Conservation (phyloP, 2,329 filamentous ascomycete species). For the Chaetoscypha palmicola region DNA sequence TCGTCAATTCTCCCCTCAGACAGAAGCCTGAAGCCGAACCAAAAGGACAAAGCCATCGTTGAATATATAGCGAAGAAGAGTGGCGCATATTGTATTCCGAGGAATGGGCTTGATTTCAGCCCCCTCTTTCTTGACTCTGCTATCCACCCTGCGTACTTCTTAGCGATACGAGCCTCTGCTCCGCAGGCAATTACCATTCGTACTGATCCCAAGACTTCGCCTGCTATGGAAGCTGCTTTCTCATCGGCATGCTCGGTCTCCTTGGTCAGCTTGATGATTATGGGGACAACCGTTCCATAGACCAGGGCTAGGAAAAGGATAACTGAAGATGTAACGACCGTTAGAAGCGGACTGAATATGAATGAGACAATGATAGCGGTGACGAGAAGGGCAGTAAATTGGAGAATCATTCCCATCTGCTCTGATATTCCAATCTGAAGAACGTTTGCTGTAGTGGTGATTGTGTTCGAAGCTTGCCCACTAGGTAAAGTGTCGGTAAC, state of each 20-base stretch:
- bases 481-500: slow-evolving; percentile 60
- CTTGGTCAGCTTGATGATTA: slow-evolving; percentile 46
- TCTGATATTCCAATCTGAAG: slow-evolving; percentile 60
- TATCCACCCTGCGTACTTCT: slow-evolving; percentile 48
- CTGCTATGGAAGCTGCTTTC: slow-evolving; percentile 52
- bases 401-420: slow-evolving; percentile 52
- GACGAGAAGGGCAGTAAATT: slow-evolving; percentile 46
- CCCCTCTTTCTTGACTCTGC: slow-evolving; percentile 46
- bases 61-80: slow-evolving; percentile 33
- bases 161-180: slow-evolving; percentile 47
- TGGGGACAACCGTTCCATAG: slow-evolving; percentile 43
- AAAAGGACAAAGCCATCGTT: slow-evolving; percentile 53
- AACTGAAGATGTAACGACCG: slow-evolving; percentile 50
- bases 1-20: slow-evolving; percentile 40
- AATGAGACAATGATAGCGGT: slow-evolving; percentile 50
- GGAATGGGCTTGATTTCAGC: slow-evolving; percentile 42
- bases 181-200: slow-evolving; percentile 58
- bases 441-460: slow-evolving; percentile 57
- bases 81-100: slow-evolving; percentile 46
- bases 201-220: slow-evolving; percentile 52
- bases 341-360: slow-evolving; percentile 50
- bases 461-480: slow-evolving; percentile 34
- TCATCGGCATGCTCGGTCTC: slow-evolving; percentile 44
- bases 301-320: slow-evolving; percentile 49
- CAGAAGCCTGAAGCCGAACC: slow-evolving; percentile 51